Conservation (phyloP, 1,284 basidiomycete genomes). For the Coniferiporia sulphurascens region DNA sequence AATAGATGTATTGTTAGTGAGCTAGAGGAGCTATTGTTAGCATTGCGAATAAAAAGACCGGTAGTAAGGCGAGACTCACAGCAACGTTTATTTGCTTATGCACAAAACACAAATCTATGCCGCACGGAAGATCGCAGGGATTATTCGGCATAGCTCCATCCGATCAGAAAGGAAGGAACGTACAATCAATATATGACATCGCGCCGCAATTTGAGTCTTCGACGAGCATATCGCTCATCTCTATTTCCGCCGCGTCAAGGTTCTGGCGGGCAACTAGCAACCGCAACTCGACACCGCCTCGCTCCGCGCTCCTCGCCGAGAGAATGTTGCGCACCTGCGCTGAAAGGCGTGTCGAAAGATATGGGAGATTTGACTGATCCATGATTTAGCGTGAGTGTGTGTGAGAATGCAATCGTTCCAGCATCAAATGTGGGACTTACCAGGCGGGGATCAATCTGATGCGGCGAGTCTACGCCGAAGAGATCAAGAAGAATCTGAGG, state of each 20-base stretch:
- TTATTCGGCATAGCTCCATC: slow-evolving; percentile 25
- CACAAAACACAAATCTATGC: slow-evolving; percentile 46
- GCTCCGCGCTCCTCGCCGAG: slow-evolving; percentile 57
- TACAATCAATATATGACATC: slow-evolving; percentile 85
- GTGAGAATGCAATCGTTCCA: not conserved
- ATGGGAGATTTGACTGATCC: slow-evolving; percentile 64
- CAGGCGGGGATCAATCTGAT: slow-evolving; percentile 69
- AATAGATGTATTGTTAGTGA: slow-evolving; percentile 16
- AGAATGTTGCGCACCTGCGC: slow-evolving; percentile 85
- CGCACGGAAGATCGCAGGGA: not conserved
- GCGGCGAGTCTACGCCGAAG: slow-evolving; percentile 79
- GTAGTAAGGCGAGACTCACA: slow-evolving; percentile 38
- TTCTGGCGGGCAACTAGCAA: slow-evolving; percentile 88
- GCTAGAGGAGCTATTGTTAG: slow-evolving; percentile 4
- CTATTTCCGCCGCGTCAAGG: slow-evolving; percentile 89
- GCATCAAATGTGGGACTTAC: slow-evolving; percentile 36
- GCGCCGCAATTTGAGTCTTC: slow-evolving; percentile 97
- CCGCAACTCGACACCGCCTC: slow-evolving; percentile 57
- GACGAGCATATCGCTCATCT: slow-evolving; percentile 94
- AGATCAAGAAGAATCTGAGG: slow-evolving; percentile 83
- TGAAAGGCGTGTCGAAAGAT: slow-evolving; percentile 74
- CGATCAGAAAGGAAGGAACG: slow-evolving; percentile 42
- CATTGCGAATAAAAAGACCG: not conserved
- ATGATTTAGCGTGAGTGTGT: slow-evolving; percentile 13
- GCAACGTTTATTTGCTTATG: slow-evolving; percentile 57